A percentile compares a stretch with the other conserved stretches of the same genome.
Conservation (phyloP, 768 basidiomycete species). For the Pleurotus ostreatus region DNA sequence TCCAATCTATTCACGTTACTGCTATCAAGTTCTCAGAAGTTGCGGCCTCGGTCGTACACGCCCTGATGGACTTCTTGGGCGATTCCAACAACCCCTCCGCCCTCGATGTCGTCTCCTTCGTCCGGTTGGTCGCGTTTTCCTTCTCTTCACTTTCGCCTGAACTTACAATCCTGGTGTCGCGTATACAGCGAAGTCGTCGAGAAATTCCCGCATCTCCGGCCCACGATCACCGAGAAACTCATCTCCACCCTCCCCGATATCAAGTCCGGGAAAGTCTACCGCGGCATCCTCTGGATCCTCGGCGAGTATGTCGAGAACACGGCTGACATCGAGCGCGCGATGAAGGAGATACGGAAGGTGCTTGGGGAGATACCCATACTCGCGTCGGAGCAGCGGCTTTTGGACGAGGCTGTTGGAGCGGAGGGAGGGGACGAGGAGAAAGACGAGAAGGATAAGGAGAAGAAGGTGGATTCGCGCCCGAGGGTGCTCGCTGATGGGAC, state of each 20-base stretch:
- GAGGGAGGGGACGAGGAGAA: slow-evolving; percentile 40
- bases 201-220: slow-evolving; percentile 87
- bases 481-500: slow-evolving; percentile 94
- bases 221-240: slow-evolving; percentile 82
- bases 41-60: slow-evolving; percentile 91
- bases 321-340: slow-evolving; percentile 63
- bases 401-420: slow-evolving; percentile 65
- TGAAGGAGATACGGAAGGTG: slow-evolving; percentile 82
- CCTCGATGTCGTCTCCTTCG: slow-evolving; percentile 83
- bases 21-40: slow-evolving; percentile 97
- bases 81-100: slow-evolving; percentile 95
- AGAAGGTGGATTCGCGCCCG: slow-evolving; percentile 53
- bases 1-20: slow-evolving; percentile 95
- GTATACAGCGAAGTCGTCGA: slow-evolving; percentile 83
- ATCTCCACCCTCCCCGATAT: slow-evolving; percentile 29
- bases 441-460: slow-evolving; percentile 37
- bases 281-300: slow-evolving; percentile 96
- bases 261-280: slow-evolving; percentile 95
- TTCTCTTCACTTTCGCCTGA: slow-evolving; percentile 2
- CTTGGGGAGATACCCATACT: slow-evolving; percentile 97
- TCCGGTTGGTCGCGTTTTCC: slow-evolving; percentile 28
- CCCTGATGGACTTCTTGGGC: slow-evolving; percentile 90
- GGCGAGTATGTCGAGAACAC: slow-evolving; percentile 84
- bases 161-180: background rate
- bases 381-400: slow-evolving; percentile 79